A percentile compares a stretch with the other conserved stretches of the same genome.
Conservation (phyloP, 192 early-diverging fungal species). For the Geranomyces variabilis region DNA sequence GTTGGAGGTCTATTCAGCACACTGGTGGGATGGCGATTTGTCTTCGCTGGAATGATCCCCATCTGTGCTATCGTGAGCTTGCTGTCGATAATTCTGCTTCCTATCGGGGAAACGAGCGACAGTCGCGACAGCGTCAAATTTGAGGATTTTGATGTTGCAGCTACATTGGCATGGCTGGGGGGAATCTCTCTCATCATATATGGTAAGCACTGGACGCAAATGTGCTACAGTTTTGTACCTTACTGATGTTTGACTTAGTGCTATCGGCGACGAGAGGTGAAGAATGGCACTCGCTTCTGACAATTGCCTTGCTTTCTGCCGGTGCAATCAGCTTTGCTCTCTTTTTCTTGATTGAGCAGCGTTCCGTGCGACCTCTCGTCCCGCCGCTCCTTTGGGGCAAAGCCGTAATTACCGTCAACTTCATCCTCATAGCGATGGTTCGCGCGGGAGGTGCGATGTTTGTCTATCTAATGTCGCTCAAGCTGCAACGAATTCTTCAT, state of each 20-base stretch:
- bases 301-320: too few relatives aligned
- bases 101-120: background rate
- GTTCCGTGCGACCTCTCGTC: too few relatives aligned
- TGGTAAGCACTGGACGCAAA: background rate
- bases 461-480: conserved; percentile 15
- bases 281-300: too few relatives aligned
- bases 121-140: background rate
- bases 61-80: background rate
- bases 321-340: too few relatives aligned
- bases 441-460: conserved; percentile 6
- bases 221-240: too few relatives aligned
- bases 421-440: background rate
- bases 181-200: conserved; percentile 13
- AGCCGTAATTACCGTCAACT: too few relatives aligned
- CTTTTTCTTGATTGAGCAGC: too few relatives aligned
- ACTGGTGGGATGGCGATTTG: conserved; percentile 1
- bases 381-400: too few relatives aligned
- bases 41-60: background rate
- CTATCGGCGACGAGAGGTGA: too few relatives aligned
- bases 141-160: background rate
- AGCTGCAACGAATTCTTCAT: background rate
- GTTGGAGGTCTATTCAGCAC: conserved; percentile 12
- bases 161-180: conserved; percentile 3
- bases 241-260: too few relatives aligned
- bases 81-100: background rate